These are phyloP conservation scores for Amyloporia xantha DNA, from an alignment of 768 basidiomycete genomes.

Conservation along the genomic window DNA sequence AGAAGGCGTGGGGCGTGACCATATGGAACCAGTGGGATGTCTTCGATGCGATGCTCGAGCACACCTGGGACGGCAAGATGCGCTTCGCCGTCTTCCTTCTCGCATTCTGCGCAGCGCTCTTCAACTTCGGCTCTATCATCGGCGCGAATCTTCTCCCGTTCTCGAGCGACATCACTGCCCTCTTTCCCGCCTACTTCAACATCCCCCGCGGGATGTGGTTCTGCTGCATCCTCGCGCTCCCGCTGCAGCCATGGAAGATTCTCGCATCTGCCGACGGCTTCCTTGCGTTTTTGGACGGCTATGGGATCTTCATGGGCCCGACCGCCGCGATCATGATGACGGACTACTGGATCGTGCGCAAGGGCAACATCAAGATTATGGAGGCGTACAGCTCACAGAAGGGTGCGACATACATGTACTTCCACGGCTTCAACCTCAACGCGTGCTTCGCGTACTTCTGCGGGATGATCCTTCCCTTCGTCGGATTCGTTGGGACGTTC, in stretches of 20 bases:
- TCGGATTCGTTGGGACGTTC: conserved; percentile 15
- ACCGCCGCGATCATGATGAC: conserved; percentile 16
- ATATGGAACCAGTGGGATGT: conserved; percentile 18
- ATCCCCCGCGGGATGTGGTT: conserved; percentile 18
- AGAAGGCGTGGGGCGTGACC: conserved; percentile 14
- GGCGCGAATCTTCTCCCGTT: conserved; percentile 17
- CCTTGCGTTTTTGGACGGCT: conserved; percentile 15
- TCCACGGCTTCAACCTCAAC: conserved; percentile 14
- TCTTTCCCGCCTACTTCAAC: conserved; percentile 14
- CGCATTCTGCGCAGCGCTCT: conserved; percentile 12
- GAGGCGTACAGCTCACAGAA: conserved; percentile 11
- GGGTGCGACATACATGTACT: conserved; percentile 14
- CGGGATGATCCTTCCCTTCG: conserved; percentile 14
- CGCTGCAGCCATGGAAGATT: conserved; percentile 16
- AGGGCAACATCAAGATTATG: conserved; percentile 10
- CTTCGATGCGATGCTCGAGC: conserved; percentile 17
- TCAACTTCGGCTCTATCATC: conserved; percentile 15
- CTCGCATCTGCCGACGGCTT: conserved; percentile 15
- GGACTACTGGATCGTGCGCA: conserved; percentile 17
- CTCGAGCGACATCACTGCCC: conserved; percentile 13
- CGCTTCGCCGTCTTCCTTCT: conserved; percentile 16
- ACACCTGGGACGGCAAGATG: conserved; percentile 7
- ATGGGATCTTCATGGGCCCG: conserved; percentile 17
- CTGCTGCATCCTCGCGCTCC: conserved; percentile 14
- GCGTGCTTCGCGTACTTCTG: conserved; percentile 12